phyloP scores from a whole-genome alignment of 306 rosid species.

The Cucumis hystrix region DNA sequence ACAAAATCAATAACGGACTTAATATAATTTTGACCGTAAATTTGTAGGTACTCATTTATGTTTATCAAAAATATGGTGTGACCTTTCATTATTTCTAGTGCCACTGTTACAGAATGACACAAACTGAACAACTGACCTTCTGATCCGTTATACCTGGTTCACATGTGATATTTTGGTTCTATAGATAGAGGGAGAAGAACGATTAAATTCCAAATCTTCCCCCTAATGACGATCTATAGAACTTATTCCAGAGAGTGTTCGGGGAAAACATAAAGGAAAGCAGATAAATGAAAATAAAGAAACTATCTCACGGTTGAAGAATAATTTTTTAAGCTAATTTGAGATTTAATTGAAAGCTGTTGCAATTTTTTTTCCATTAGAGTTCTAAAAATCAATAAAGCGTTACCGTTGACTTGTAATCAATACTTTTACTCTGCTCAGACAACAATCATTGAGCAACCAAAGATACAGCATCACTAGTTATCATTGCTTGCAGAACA shows the following conservation, averaged over 20 bases:
- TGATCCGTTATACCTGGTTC: not conserved
- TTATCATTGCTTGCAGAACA: not conserved
- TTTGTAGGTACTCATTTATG: not conserved
- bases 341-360: not conserved
- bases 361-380: not conserved
- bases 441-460: not conserved
- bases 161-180: conserved; percentile 8
- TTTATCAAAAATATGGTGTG: not conserved
- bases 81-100: not conserved
- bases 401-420: not conserved
- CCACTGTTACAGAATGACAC: not conserved
- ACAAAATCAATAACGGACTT: not conserved
- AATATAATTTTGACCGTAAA: not conserved
- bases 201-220: not conserved
- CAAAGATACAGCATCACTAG: not conserved
- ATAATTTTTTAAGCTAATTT: not conserved
- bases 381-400: not conserved
- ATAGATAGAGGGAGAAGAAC: conserved; percentile 7
- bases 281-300: not conserved
- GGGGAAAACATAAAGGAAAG: too few species aligned
- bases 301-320: not conserved
- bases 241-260: not conserved
- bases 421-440: not conserved
- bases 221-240: conserved; percentile 3
- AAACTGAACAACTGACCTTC: not conserved